These are phyloP conservation scores for Juncus inflexus DNA, from an alignment of 176 grass and related monocot genomes.

Conservation along the genomic window DNA sequence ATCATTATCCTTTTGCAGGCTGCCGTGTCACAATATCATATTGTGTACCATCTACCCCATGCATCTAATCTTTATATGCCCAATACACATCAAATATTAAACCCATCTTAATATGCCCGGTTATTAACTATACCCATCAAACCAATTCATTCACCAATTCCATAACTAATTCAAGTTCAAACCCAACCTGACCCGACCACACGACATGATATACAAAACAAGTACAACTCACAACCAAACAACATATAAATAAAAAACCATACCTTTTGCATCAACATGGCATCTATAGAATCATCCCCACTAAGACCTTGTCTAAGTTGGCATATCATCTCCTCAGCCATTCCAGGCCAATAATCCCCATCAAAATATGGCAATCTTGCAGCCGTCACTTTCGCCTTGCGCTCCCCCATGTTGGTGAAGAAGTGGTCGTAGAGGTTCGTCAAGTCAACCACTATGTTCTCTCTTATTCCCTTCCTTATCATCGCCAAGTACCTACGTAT, in stretches of 20 bases:
- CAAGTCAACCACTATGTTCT: conserved; percentile 89
- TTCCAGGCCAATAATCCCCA: conserved; percentile 99
- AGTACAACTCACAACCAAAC: not conserved
- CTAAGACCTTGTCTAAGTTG: conserved; percentile 69
- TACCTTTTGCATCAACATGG: conserved; percentile 93
- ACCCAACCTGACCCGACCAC: no score
- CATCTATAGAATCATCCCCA: conserved; percentile 21
- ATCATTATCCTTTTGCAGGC: no score
- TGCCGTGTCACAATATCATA: no score
- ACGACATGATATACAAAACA: not conserved
- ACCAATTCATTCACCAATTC: no score
- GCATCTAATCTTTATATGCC: no score
- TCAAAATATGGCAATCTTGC: conserved; percentile 94
- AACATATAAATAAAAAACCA: conserved; percentile 21
- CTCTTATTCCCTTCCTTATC: conserved; percentile 84
- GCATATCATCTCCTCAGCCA: conserved; percentile 98
- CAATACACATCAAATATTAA: no score
- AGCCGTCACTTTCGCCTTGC: conserved; percentile 94
- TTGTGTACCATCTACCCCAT: no score
- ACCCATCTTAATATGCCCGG: no score
- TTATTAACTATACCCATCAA: no score
- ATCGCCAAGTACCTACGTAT: conserved; percentile 83
- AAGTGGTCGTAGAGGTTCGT: conserved; percentile 98
- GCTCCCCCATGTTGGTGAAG: conserved; percentile 65
- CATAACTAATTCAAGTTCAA: no score